phyloP scores from a whole-genome alignment of 202 grass and related monocot species.

The Hordeum pubiflorum region DNA sequence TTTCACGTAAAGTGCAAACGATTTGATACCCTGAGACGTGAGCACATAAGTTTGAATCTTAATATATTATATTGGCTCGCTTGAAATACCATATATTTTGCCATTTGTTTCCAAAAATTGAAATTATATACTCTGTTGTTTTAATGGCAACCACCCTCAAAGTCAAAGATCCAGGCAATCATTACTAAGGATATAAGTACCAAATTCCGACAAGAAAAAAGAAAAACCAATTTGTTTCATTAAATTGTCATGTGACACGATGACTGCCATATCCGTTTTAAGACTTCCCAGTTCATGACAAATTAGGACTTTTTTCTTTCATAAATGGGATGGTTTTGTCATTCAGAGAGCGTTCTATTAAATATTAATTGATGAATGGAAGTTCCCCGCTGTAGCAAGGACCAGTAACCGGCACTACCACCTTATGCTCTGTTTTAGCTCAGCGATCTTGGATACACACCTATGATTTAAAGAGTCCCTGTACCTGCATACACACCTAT shows the following conservation, averaged over 20 bases:
- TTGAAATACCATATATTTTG: background rate
- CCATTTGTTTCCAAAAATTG: background rate
- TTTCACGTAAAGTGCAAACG: background rate
- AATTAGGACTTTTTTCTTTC: background rate
- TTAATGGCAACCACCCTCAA: background rate
- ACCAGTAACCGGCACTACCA: background rate
- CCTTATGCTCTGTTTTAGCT: constrained; percentile 8
- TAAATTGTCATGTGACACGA: background rate
- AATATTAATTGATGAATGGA: constrained; percentile 7
- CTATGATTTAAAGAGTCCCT: background rate
- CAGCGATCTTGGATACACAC: background rate
- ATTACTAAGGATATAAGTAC: constrained; percentile 7
- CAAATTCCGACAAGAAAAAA: background rate
- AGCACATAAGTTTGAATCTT: background rate
- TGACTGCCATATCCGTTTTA: background rate
- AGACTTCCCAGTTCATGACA: background rate
- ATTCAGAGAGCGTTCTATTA: background rate
- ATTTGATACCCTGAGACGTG: too few relatives aligned
- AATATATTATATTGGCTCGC: background rate
- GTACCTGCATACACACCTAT: too few relatives aligned
- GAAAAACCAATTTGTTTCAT: background rate
- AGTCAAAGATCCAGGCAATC: background rate
- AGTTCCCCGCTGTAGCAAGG: background rate
- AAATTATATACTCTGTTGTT: background rate
- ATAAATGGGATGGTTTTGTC: background rate